Evolutionary conservation across 148 eudicot genomes (phyloP).

Genomic region (Chenopodium album): DNA sequence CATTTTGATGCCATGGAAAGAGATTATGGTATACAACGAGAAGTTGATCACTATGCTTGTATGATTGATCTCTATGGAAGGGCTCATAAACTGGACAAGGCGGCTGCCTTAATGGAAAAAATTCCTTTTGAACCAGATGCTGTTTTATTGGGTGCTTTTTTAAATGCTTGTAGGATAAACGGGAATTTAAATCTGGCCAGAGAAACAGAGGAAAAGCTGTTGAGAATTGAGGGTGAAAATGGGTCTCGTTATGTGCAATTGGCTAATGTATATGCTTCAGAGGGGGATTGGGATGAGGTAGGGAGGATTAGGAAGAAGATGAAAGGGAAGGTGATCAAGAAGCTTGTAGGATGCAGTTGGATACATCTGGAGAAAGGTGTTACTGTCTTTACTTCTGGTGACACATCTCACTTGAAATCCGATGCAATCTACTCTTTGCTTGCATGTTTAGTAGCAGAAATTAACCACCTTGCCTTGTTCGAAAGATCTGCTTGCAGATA

Average conservation of each 20-base stretch:
- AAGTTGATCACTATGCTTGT: constrained; percentile 77
- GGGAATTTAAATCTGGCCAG: constrained; percentile 52
- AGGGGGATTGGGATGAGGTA: constrained; percentile 81
- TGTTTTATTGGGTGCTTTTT: constrained; percentile 60
- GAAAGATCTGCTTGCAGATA: constrained; percentile 9
- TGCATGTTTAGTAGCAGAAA: constrained; percentile 46
- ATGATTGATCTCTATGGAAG: constrained; percentile 89
- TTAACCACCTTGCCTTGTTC: constrained; percentile 20
- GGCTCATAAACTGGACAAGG: constrained; percentile 63
- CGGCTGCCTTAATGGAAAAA: constrained; percentile 45
- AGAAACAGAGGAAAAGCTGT: constrained; percentile 57
- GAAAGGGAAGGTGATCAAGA: constrained; percentile 74
- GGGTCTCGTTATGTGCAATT: constrained; percentile 74
- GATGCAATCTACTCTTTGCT: constrained; percentile 52
- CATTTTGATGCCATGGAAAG: constrained; percentile 60
- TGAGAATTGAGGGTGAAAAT: constrained; percentile 57
- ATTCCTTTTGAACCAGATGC: constrained; percentile 58
- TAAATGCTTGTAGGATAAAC: constrained; percentile 71
- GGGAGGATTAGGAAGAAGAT: constrained; percentile 84
- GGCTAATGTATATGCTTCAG: constrained; percentile 77
- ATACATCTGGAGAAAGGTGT: constrained; percentile 48
- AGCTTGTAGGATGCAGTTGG: constrained; percentile 90
- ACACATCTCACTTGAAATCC: constrained; percentile 45
- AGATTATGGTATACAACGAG: constrained; percentile 53
- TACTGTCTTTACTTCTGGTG: constrained; percentile 63